Base-by-base conservation (phyloP, 2,329 filamentous ascomycete species). In the Neonectria faginata region DNA sequence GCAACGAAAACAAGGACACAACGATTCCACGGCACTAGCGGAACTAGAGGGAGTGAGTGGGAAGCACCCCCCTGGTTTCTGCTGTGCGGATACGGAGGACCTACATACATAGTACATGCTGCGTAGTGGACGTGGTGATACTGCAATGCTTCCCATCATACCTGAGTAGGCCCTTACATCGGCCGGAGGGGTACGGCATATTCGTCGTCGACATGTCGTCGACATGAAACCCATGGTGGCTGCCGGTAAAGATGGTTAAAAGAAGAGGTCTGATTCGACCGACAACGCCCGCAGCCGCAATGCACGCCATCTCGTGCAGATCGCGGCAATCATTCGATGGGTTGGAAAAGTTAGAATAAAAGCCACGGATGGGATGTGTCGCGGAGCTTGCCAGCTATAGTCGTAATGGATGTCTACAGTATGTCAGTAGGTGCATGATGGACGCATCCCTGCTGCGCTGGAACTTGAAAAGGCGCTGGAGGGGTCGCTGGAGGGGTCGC, bases 1-100 rank as follows among this genome's bases (percentile, higher is more conserved):
- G 71, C 71, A 68, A 68, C 66, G 48, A 72, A 70, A 69, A 66
- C 66, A 70, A 61, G 64, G 66, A 20, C 67, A 31, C 25, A 25
- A 25, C 25, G 39, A 41, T 9, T 33, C n/a, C 44, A 36, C 55
- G 27, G 57, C 55, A 59, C 36, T 36, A 59, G 56, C 56, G 61
- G 52, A 54, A 27, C 44, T 18, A 64, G 44, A 39, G 51, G 33
- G 42, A 33, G 42, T 36, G 25, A 50, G 39, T 18, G 33, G 33
- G 31, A 52, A 39, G 55, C 20, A 27, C 39, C 56, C 56, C 45
- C 56, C 8, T 18, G 57, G 41, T 36, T 27, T 52, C 18, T 42
- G 27, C 10, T 41, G 57, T 36, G 22, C 20, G 18, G 36, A 42
- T 33, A 60, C 53, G 61, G 56, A 59, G 50, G 56, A 14, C 53